These are phyloP conservation scores for Anthoceros angustus DNA, from an alignment of 225 moss, liverwort and hornwort genomes.

Conservation along the genomic window DNA sequence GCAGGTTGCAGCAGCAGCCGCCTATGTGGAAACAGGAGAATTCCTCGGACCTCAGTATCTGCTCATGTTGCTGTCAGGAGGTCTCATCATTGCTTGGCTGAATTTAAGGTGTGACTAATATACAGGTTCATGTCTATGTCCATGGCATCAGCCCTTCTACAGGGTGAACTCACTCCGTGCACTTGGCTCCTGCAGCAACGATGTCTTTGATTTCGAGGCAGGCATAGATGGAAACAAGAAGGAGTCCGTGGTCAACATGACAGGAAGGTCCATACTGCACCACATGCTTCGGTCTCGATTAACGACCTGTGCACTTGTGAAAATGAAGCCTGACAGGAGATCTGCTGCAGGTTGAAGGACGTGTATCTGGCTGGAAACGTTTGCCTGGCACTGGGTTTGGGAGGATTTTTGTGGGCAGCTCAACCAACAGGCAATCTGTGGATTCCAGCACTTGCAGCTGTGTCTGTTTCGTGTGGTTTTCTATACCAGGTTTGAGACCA, in stretches of 20 bases:
- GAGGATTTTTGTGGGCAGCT: constrained; percentile 46
- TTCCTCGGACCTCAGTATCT: constrained; percentile 46
- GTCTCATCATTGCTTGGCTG: constrained; percentile 83
- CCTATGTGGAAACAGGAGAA: constrained; percentile 44
- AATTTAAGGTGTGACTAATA: constrained; percentile 55
- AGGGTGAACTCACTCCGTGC: background rate
- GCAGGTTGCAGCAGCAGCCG: constrained; percentile 78
- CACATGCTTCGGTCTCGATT: background rate
- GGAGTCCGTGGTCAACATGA: constrained; percentile 83
- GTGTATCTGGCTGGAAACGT: background rate
- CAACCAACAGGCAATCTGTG: constrained; percentile 62
- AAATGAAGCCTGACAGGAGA: background rate
- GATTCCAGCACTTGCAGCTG: constrained; percentile 39
- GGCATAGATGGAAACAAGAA: constrained; percentile 73
- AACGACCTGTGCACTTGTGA: background rate
- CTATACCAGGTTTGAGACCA: constrained; percentile 48
- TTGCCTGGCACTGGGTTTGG: constrained; percentile 34
- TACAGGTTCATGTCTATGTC: background rate
- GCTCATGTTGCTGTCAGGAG: constrained; percentile 74
- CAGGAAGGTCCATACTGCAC: constrained; percentile 49
- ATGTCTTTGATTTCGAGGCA: constrained; percentile 72
- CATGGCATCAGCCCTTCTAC: background rate
- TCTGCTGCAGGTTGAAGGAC: background rate
- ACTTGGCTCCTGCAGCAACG: constrained; percentile 43
- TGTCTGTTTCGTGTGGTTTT: constrained; percentile 70